Conservation (phyloP, 2,329 filamentous ascomycete genomes). For the Capronia americana region DNA sequence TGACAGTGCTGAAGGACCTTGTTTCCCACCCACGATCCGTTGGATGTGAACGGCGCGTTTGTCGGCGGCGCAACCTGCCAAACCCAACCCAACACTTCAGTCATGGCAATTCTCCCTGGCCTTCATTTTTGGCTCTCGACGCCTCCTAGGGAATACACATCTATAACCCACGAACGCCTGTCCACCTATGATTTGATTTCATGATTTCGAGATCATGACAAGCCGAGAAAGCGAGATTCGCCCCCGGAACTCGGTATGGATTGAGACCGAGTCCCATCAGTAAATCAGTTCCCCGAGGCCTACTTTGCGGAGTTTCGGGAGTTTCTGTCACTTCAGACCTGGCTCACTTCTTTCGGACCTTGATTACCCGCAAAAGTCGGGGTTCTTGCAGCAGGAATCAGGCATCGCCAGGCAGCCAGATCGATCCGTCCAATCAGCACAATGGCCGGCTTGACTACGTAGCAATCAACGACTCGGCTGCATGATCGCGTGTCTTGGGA, state of each 20-base stretch:
- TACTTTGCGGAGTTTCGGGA: background rate
- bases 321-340: background rate
- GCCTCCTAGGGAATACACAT: background rate
- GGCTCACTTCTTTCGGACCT: background rate
- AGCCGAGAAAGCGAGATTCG: background rate
- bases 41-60: background rate
- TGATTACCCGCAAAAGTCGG: background rate
- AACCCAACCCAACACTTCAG: background rate
- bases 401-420: constrained; percentile 17
- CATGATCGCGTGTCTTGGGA: background rate
- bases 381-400: background rate
- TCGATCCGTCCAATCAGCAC: background rate
- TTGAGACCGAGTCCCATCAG: background rate
- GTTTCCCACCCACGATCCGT: background rate
- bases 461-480: background rate
- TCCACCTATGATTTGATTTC: background rate
- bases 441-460: background rate
- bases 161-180: background rate
- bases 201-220: background rate
- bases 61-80: background rate
- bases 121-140: background rate
- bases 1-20: background rate
- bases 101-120: no score
- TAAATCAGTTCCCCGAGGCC: no score
- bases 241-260: no score